Evolutionary conservation across 1,284 basidiomycete species (phyloP), one percentile per base, ranked within the genome.

Genomic region (Apiotrichum sp.): DNA sequence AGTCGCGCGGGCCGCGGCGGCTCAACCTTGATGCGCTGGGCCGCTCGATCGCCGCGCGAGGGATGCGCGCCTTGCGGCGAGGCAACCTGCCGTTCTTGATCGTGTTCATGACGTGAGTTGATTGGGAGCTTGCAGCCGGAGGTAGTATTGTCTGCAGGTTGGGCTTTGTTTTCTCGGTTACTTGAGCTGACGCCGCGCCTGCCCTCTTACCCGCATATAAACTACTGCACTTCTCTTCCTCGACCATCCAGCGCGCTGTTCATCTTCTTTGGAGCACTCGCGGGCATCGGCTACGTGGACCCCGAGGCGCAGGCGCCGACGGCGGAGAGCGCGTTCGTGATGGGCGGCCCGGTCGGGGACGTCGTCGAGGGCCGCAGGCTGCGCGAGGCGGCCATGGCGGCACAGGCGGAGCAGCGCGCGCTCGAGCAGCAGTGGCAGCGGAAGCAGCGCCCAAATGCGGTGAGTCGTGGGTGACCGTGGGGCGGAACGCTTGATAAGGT

Each of bases 201-300:
- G 22, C 22, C 22, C 22, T 22, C 22, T 22, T 22, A 22, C 22
- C 22, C 22, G 22, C 22, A 22, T 22, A 22, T 22, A 22, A 22
- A 22, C 22, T 22, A 22, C 22, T 22, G 22, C 22, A 22, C 22
- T 22, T 22, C 22, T 22, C 22, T 22, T 22, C 22, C 22, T 22
- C 22, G 22, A 22, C 22, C 22, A 22, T 38, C 13, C 61, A 77
- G 75, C 47, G 74, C 71, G 58, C 63, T 71, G 22, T 62, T 72
- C 47, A 59, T 74, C 47, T 77, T 77, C 66, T 71, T 76, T 57
- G 68, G 71, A 6, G 74, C 75, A 2, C 63, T 77, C 11, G 66
- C 71, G 1, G 75, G 75, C 2, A 58, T 74, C 31, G 75, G 75
- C 13, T 77, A 76, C 53, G 66, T 68, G 35, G 69, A 70, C 46